Base-by-base conservation (phyloP, 257 asterid species). In the Solanum peruvianum region DNA sequence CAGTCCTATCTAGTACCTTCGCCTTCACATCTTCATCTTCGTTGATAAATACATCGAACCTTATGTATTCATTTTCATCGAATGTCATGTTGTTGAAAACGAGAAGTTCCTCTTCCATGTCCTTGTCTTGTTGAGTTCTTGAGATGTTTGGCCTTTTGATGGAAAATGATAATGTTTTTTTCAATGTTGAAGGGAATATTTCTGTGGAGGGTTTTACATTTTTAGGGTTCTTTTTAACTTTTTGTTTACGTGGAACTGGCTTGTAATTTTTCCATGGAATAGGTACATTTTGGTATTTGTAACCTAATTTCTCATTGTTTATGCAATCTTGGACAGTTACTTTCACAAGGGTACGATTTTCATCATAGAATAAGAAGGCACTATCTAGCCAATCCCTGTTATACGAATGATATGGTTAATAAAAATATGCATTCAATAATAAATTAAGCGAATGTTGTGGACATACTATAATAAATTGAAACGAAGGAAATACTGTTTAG, bases 21-120 rank as follows among this genome's bases (percentile, higher is more conserved):
- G 87, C 14, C 18, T 88, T 88, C 6, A 88, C 88, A 16, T 92
- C 96, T 35, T 94, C 96, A 14, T 94, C 98, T 14, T 94, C 98
- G 58, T 94, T 91, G n/a, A 94, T 91, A 18, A 88, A 93, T 10
- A 94, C 93, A 12, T 94, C 97, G 18, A 94, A 93, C 87, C 93
- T 94, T 7, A 89, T 86, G 75, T 90, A 92, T 82, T 12, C 83
- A 83, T 87, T 91, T 39, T 88, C 5, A 72, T 87, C 76, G 88
- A 72, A 82, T 82, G 87, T 91, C 6, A 90, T 86, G 11, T 86
- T 87, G 35, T 91, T 90, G 14, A 92, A 86, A 52, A 90, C 89
- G 45, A 93, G 83, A 9, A 91, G 39, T 66, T 93, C 95, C 39
- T 91, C 95, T 83, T n/a, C 92, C 77, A 15, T 75, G 5, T 82